Conservation (phyloP, 345 rosid species). For the Ceriops zippeliana region DNA sequence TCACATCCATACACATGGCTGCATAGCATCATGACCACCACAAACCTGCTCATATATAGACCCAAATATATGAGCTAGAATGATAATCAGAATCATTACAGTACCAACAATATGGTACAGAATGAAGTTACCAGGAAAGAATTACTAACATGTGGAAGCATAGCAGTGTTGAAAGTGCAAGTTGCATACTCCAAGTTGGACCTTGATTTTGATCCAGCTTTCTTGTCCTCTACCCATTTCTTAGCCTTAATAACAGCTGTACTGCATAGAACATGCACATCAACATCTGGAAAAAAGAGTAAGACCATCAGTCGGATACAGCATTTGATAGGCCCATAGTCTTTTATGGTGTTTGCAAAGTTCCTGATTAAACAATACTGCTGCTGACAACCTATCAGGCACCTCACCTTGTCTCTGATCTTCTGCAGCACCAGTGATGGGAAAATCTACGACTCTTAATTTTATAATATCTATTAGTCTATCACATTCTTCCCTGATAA, state of each 20-base stretch:
- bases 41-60: not conserved
- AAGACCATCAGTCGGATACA: constrained; percentile 8
- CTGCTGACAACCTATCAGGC: constrained; percentile 20
- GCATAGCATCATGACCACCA: not conserved
- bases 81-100: not conserved
- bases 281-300: constrained; percentile 37
- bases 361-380: constrained; percentile 35
- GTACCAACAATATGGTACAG: not conserved
- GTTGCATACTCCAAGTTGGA: constrained; percentile 42
- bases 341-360: constrained; percentile 14
- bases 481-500: constrained; percentile 77
- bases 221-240: constrained; percentile 77
- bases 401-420: constrained; percentile 24
- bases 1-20: not conserved
- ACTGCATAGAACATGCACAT: constrained; percentile 40
- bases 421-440: constrained; percentile 21
- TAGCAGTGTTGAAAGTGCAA: constrained; percentile 30
- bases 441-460: constrained; percentile 58
- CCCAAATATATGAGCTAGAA: not conserved
- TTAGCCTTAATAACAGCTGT: constrained; percentile 68
- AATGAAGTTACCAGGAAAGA: constrained; percentile 5
- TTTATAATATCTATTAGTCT: constrained; percentile 59
- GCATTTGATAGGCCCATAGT: constrained; percentile 1
- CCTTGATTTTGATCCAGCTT: constrained; percentile 51
- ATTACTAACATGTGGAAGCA: constrained; percentile 39